phyloP scores from a whole-genome alignment of 176 grass and related monocot species.

The Oryza punctata region DNA sequence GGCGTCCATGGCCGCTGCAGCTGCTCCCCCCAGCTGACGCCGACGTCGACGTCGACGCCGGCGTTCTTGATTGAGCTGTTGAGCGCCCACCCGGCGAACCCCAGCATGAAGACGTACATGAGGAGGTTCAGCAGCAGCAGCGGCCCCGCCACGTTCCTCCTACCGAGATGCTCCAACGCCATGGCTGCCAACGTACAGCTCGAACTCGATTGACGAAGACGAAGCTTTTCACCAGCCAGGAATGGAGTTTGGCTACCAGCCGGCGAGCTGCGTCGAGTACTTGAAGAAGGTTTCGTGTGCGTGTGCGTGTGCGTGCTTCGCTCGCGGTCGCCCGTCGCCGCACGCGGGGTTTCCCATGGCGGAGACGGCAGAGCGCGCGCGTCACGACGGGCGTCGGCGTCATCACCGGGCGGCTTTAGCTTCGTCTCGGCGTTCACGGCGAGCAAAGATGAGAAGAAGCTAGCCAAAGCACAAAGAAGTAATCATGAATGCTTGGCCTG shows the following conservation, averaged over 20 bases:
- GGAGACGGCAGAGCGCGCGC: background rate
- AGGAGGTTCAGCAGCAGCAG: conserved; percentile 53
- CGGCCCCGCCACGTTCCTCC: conserved; percentile 36
- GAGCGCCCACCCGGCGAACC: conserved; percentile 46
- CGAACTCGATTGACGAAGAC: background rate
- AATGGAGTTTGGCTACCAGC: background rate
- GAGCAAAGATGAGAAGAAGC: background rate
- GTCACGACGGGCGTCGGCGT: background rate
- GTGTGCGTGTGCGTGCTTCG: conserved; percentile 1
- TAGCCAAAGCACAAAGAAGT: background rate
- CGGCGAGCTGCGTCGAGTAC: background rate
- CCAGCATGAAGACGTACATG: conserved; percentile 47
- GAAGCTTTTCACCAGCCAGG: too few species aligned
- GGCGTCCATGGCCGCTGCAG: background rate
- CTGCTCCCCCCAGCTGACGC: too few species aligned
- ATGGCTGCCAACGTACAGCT: background rate
- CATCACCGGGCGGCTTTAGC: background rate
- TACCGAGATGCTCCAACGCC: conserved; percentile 5
- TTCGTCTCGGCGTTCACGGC: background rate
- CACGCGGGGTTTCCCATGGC: background rate
- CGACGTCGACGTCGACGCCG: too few species aligned
- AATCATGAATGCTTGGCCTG: background rate
- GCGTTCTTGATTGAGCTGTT: conserved; percentile 31
- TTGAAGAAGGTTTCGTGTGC: conserved; percentile 23
- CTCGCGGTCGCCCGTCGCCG: background rate